These are phyloP conservation scores for Glycine latifolia DNA, from an alignment of 306 rosid species.

Conservation along the genomic window DNA sequence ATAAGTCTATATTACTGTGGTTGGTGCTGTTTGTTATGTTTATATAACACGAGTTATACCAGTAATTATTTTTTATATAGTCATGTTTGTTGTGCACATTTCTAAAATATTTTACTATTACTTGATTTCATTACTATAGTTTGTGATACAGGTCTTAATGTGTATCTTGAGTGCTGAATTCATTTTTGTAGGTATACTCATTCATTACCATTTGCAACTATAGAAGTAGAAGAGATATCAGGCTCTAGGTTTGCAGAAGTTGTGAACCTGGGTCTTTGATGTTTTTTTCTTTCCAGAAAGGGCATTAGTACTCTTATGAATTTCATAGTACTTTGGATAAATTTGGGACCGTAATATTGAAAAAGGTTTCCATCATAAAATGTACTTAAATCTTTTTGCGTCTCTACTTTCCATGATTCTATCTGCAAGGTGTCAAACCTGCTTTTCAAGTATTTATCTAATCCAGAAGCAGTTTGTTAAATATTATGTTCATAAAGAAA, in stretches of 20 bases:
- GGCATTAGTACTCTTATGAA: constrained; percentile 4
- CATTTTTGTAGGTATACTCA: constrained; percentile 53
- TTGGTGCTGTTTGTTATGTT: too few species aligned
- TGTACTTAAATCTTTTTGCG: neutral
- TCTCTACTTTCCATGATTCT: neutral
- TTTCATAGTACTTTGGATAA: neutral
- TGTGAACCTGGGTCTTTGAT: constrained; percentile 71
- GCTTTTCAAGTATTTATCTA: constrained; percentile 17
- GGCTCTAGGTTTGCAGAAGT: constrained; percentile 89
- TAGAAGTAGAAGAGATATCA: constrained; percentile 82
- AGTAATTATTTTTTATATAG: too few species aligned
- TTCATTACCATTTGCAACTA: constrained; percentile 68
- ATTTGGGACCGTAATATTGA: constrained; percentile 4
- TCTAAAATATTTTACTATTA: neutral
- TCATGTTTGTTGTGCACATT: too few species aligned
- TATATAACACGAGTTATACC: too few species aligned
- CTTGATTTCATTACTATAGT: constrained; percentile 1
- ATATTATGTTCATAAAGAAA: neutral
- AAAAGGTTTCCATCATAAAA: neutral
- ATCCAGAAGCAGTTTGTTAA: constrained; percentile 7
- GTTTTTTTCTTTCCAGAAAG: neutral
- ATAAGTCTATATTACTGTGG: too few species aligned
- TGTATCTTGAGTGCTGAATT: constrained; percentile 8
- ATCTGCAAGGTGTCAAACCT: neutral
- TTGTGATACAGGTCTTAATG: neutral